A percentile compares a stretch with the other conserved stretches of the same genome.
Conservation (phyloP, 768 basidiomycete genomes). For the Hygrocybe coccinea region DNA sequence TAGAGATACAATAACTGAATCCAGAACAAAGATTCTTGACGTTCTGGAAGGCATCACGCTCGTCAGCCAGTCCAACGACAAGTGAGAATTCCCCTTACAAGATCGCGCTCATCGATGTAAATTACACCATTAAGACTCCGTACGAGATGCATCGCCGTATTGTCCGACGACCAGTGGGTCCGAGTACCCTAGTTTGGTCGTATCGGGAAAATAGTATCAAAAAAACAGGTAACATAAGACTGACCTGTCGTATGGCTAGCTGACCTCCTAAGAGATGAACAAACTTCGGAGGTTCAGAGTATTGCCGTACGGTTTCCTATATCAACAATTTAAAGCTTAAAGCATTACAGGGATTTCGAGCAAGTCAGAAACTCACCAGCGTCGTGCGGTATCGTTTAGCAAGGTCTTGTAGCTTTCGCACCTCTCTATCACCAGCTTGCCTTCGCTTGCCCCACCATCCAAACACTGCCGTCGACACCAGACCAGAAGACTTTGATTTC, state of each 20-base stretch:
- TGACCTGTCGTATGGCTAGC: constrained; percentile 71
- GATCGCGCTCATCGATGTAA: constrained; percentile 66
- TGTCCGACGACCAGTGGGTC: constrained; percentile 71
- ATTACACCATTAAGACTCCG: constrained; percentile 47
- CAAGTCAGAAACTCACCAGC: constrained; percentile 40
- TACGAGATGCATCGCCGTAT: constrained; percentile 77
- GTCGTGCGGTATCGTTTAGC: constrained; percentile 68
- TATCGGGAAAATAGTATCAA: not conserved
- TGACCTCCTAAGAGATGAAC: constrained; percentile 62
- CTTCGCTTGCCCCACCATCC: constrained; percentile 65
- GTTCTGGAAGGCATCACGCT: constrained; percentile 32
- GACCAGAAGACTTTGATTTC: constrained; percentile 59
- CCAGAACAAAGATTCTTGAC: constrained; percentile 73
- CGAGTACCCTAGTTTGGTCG: constrained; percentile 51
- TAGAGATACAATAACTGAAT: constrained; percentile 74
- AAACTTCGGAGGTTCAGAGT: constrained; percentile 59
- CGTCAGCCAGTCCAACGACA: constrained; percentile 1
- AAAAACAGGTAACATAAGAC: constrained; percentile 3
- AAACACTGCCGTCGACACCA: constrained; percentile 71
- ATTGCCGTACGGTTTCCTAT: constrained; percentile 50
- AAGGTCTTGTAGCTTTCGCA: constrained; percentile 63
- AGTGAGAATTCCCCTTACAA: constrained; percentile 41
- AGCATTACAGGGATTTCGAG: constrained; percentile 1
- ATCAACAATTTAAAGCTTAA: not conserved
- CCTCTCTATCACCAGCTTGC: constrained; percentile 53